Evolutionary conservation across 2,329 filamentous ascomycete genomes (phyloP).

Genomic region (Colletotrichum horii): DNA sequence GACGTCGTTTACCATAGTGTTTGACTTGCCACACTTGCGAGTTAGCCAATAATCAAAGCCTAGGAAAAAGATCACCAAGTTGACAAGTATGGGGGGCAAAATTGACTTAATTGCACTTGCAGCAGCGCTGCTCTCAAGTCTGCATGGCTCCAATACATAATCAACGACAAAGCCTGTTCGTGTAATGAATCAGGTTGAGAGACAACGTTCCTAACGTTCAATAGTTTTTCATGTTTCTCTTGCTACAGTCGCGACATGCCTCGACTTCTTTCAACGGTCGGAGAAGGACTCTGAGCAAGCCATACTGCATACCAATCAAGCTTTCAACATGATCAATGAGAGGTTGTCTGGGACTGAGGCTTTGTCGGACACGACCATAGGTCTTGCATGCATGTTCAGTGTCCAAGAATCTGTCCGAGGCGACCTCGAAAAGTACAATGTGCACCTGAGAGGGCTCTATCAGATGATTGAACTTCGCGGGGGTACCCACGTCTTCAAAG

Average conservation of each 20-base stretch:
- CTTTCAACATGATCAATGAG: background rate
- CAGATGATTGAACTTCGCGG: background rate
- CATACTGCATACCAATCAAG: background rate
- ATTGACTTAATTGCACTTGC: too few relatives aligned
- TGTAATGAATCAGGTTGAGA: accelerated
- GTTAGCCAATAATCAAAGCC: too few relatives aligned
- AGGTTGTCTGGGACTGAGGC: background rate
- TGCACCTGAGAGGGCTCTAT: background rate
- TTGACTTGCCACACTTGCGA: too few relatives aligned
- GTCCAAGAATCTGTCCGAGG: background rate
- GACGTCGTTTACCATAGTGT: too few relatives aligned
- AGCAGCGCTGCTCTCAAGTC: too few relatives aligned
- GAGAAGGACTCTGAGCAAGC: background rate
- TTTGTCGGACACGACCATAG: background rate
- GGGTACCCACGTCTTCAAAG: background rate
- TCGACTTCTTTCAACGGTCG: background rate
- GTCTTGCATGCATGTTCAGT: background rate
- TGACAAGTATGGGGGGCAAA: too few relatives aligned
- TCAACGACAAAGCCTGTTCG: background rate
- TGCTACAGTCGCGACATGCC: background rate
- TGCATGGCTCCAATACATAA: background rate
- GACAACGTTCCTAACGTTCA: accelerated
- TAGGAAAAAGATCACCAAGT: too few relatives aligned
- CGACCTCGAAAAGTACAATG: background rate
- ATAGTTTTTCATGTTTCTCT: background rate